phyloP scores from a whole-genome alignment of 2,329 filamentous ascomycete species.

The Endocalyx cinctus region DNA sequence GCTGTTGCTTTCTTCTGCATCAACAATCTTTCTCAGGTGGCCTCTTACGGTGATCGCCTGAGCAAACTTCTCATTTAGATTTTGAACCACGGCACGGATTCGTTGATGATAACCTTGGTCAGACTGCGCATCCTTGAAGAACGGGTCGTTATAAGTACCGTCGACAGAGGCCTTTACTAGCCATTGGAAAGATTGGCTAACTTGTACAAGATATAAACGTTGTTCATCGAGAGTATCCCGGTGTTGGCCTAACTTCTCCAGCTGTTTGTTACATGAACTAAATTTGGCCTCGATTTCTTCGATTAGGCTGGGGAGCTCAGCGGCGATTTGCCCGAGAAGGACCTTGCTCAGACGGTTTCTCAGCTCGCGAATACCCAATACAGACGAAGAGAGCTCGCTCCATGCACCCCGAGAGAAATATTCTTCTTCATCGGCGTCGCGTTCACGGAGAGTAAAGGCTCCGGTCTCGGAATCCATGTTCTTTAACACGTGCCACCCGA shows the following conservation, averaged over 20 bases:
- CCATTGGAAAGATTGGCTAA: conserved; percentile 39
- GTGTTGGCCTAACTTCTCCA: conserved; percentile 45
- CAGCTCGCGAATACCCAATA: conserved; percentile 45
- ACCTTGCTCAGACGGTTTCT: conserved; percentile 46
- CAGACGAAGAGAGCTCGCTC: conserved; percentile 26
- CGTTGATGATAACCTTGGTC: conserved; percentile 34
- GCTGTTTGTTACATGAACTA: conserved; percentile 25
- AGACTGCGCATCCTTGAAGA: conserved; percentile 39
- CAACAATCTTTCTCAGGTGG: conserved; percentile 27
- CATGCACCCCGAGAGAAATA: conserved; percentile 43
- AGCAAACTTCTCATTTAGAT: conserved; percentile 43
- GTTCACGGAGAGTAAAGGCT: conserved; percentile 23
- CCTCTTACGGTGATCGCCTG: conserved; percentile 37
- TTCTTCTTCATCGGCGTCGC: conserved; percentile 33
- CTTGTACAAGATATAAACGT: conserved; percentile 38
- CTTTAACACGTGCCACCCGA: conserved; percentile 50
- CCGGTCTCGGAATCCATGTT: conserved; percentile 38
- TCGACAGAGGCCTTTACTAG: conserved; percentile 42
- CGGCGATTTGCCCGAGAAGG: conserved; percentile 41
- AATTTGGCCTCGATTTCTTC: conserved; percentile 36
- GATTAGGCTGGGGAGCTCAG: conserved; percentile 41
- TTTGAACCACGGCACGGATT: conserved; percentile 51
- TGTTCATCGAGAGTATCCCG: conserved; percentile 44
- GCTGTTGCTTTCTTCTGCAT: neutral
- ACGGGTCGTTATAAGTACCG: conserved; percentile 47